Conservation (phyloP, 495 filamentous ascomycete species). For the Penicillium steckii region DNA sequence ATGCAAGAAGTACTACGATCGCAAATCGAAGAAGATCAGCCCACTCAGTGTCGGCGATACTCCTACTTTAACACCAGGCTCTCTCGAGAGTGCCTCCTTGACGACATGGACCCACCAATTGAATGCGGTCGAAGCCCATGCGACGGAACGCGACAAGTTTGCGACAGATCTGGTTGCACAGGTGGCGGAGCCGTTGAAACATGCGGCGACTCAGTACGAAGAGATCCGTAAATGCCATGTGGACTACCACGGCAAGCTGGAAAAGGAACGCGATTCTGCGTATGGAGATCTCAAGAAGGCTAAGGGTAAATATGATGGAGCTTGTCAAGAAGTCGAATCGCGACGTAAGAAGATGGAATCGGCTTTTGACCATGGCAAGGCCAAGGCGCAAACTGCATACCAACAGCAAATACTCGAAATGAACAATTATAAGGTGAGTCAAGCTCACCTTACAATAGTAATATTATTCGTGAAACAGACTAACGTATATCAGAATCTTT, state of each 20-base stretch:
- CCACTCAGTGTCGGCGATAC: conserved; percentile 91
- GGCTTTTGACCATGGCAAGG: conserved; percentile 77
- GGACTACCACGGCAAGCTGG: conserved; percentile 83
- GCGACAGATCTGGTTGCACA: conserved; percentile 70
- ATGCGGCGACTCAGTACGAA: conserved; percentile 71
- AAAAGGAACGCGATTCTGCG: conserved; percentile 79
- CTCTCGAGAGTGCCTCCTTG: conserved; percentile 90
- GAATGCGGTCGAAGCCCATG: conserved; percentile 80
- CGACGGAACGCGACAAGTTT: conserved; percentile 84
- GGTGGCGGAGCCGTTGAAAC: conserved; percentile 82
- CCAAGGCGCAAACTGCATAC: conserved; percentile 84
- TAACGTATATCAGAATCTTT: conserved; percentile 66
- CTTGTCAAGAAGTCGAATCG: conserved; percentile 92
- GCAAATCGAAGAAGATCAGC: conserved; percentile 87
- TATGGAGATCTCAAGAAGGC: conserved; percentile 86
- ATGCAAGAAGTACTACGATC: conserved; percentile 94
- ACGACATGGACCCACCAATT: conserved; percentile 97
- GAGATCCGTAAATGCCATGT: conserved; percentile 89
- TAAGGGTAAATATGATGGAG: conserved; percentile 89
- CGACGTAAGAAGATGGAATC: conserved; percentile 91
- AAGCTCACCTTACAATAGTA: background rate
- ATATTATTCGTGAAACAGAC: background rate
- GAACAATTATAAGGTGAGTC: conserved; percentile 81
- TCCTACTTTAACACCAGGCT: conserved; percentile 89
- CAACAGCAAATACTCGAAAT: conserved; percentile 89